Conservation (phyloP, 768 basidiomycete species). For the Leccinum uliginosum region DNA sequence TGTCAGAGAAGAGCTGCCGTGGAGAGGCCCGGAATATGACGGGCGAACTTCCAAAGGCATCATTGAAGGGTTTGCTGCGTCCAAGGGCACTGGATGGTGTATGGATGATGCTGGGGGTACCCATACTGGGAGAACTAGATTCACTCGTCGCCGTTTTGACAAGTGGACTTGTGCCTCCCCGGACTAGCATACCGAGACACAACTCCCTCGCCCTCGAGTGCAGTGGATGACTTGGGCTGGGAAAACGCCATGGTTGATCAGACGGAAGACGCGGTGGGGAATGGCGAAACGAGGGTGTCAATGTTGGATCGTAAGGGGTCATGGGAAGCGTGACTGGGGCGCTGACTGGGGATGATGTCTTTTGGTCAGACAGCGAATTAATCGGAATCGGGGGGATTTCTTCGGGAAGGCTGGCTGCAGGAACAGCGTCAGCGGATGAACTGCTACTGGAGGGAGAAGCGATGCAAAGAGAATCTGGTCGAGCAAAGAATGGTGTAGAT, state of each 20-base stretch:
- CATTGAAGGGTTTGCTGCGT: conserved; percentile 26
- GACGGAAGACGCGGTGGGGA: conserved; percentile 71
- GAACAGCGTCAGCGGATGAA: not conserved
- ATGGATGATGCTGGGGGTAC: conserved; percentile 27
- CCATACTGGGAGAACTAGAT: conserved; percentile 30
- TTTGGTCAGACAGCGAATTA: conserved; percentile 5
- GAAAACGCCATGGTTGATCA: conserved; percentile 79
- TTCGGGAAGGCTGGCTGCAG: conserved; percentile 1
- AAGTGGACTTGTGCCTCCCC: conserved; percentile 47
- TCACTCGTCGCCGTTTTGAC: conserved; percentile 29
- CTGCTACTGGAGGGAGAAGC: conserved; percentile 14
- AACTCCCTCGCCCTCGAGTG: conserved; percentile 62
- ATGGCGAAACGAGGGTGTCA: conserved; percentile 75
- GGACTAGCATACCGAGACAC: conserved; percentile 60
- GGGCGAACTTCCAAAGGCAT: conserved; percentile 31
- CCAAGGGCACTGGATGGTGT: conserved; percentile 26
- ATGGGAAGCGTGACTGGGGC: conserved; percentile 40
- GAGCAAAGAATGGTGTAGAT: conserved; percentile 25
- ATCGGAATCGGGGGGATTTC: not conserved
- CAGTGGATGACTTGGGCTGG: conserved; percentile 74
- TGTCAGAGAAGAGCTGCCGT: conserved; percentile 36
- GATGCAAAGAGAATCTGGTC: conserved; percentile 21
- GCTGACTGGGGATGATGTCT: conserved; percentile 23
- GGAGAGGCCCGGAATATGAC: conserved; percentile 41
- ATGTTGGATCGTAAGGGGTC: conserved; percentile 73